Conservation (phyloP, 2,329 filamentous ascomycete species). For the Sarocladium brachiariae region DNA sequence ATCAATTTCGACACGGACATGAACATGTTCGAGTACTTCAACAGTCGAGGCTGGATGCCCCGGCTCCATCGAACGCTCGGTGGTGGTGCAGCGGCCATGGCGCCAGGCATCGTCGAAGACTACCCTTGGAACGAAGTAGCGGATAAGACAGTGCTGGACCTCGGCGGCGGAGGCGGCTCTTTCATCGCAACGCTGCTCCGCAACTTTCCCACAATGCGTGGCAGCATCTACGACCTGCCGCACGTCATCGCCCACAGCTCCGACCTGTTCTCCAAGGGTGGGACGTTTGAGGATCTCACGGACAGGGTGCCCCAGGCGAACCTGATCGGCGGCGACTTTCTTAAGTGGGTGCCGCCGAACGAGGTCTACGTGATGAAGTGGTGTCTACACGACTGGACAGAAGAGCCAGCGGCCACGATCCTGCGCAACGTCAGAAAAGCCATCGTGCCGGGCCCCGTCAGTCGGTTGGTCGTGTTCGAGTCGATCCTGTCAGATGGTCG, state of each 20-base stretch:
- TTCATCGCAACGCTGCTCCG: slow-evolving; percentile 29
- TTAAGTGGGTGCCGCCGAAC: slow-evolving; percentile 23
- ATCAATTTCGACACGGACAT: slow-evolving; percentile 32
- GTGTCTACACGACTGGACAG: slow-evolving; percentile 35
- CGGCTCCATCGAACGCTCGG: slow-evolving; percentile 30
- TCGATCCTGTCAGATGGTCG: slow-evolving; percentile 25
- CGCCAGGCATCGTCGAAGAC: slow-evolving; percentile 31
- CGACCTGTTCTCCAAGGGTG: slow-evolving; percentile 20
- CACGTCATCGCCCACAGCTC: slow-evolving; percentile 25
- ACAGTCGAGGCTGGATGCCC: slow-evolving; percentile 23
- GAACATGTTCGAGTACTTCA: slow-evolving; percentile 33
- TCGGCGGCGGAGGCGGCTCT: slow-evolving; percentile 33
- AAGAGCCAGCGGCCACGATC: slow-evolving; percentile 24
- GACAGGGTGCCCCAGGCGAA: slow-evolving; percentile 13
- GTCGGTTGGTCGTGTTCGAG: slow-evolving; percentile 27
- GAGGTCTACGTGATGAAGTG: slow-evolving; percentile 30
- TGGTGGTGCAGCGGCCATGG: slow-evolving; percentile 27
- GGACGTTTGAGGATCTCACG: slow-evolving; percentile 26
- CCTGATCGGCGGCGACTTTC: slow-evolving; percentile 32
- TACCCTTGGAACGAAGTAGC: slow-evolving; percentile 34
- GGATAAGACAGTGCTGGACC: slow-evolving; percentile 25
- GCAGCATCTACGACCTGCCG: slow-evolving; percentile 27
- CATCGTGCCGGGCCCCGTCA: slow-evolving; percentile 17
- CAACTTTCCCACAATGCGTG: slow-evolving; percentile 21
- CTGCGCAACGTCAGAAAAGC: slow-evolving; percentile 21